A percentile compares a stretch with the other conserved stretches of the same genome.
phyloP scores from a whole-genome alignment of 2,329 filamentous ascomycete species.

The Parafenestella ontariensis region DNA sequence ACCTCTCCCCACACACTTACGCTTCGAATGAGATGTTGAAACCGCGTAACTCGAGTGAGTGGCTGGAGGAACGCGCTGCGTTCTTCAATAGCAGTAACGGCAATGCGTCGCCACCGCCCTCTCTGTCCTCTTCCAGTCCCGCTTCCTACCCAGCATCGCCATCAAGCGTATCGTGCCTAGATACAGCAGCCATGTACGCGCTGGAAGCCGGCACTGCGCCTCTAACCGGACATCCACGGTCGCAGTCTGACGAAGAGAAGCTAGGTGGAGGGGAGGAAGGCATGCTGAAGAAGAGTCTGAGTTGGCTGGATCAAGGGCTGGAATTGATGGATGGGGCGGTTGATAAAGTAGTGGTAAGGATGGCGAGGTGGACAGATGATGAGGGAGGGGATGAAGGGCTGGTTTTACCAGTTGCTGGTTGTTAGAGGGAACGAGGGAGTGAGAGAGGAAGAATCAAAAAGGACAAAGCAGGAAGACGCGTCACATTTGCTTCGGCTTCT shows the following conservation, averaged over 20 bases:
- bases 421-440: conserved; percentile 8
- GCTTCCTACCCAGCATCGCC: too few species aligned
- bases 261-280: too few species aligned
- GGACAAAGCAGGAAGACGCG: too few species aligned
- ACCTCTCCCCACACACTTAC: not conserved
- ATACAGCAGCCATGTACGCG: conserved; percentile 1
- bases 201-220: conserved; percentile 11
- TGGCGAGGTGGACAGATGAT: conserved; percentile 36
- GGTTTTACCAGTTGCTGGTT: conserved; percentile 25
- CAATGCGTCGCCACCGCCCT: not conserved
- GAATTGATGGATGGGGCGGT: conserved; percentile 31
- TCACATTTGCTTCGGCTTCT: too few species aligned
- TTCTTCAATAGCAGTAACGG: conserved; percentile 8
- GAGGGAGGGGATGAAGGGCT: conserved; percentile 24
- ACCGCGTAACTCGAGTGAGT: conserved; percentile 11
- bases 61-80: conserved; percentile 10
- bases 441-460: not conserved
- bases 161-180: not conserved
- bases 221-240: not conserved
- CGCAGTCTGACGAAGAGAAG: not conserved
- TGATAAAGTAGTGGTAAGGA: conserved; percentile 17
- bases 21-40: not conserved
- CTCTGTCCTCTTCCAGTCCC: too few species aligned
- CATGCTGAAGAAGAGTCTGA: conserved; percentile 4
- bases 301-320: conserved; percentile 27